These are phyloP conservation scores for Rhizoctonia solani DNA, from an alignment of 1,284 basidiomycete genomes.

Conservation along the genomic window DNA sequence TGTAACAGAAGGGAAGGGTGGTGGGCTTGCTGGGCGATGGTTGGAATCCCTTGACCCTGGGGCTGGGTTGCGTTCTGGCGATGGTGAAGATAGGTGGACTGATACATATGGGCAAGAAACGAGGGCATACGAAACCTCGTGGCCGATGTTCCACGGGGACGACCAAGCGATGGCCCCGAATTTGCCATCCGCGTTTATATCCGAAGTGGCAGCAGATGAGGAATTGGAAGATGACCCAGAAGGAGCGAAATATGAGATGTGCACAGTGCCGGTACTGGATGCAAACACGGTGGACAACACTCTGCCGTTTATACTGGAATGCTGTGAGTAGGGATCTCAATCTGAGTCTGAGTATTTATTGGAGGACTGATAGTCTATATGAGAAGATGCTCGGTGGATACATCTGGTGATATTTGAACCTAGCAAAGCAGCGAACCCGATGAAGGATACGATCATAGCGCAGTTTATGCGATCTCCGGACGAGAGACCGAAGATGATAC, in stretches of 20 bases:
- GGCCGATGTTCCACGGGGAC: too few relatives aligned
- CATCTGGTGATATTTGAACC: neutral
- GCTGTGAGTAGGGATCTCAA: neutral
- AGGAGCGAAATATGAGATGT: neutral
- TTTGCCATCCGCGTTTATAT: neutral
- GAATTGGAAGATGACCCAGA: neutral
- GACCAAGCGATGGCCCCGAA: too few relatives aligned
- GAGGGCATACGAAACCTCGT: too few relatives aligned
- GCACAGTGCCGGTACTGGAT: neutral
- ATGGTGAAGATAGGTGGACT: too few relatives aligned
- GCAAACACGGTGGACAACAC: neutral
- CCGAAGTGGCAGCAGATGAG: neutral
- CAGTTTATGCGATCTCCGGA: neutral
- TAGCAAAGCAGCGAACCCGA: neutral
- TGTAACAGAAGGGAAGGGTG: too few relatives aligned
- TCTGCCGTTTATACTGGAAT: neutral
- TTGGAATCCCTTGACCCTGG: too few relatives aligned
- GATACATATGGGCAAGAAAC: too few relatives aligned
- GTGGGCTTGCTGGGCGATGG: too few relatives aligned
- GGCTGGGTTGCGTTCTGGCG: too few relatives aligned
- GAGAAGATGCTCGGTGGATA: conserved; percentile 6
- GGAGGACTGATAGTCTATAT: neutral
- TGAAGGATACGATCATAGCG: neutral
- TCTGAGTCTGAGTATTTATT: neutral
- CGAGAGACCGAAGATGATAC: neutral